These are phyloP conservation scores for Sonneratia caseolaris DNA, from an alignment of 345 rosid species.

Conservation along the genomic window DNA sequence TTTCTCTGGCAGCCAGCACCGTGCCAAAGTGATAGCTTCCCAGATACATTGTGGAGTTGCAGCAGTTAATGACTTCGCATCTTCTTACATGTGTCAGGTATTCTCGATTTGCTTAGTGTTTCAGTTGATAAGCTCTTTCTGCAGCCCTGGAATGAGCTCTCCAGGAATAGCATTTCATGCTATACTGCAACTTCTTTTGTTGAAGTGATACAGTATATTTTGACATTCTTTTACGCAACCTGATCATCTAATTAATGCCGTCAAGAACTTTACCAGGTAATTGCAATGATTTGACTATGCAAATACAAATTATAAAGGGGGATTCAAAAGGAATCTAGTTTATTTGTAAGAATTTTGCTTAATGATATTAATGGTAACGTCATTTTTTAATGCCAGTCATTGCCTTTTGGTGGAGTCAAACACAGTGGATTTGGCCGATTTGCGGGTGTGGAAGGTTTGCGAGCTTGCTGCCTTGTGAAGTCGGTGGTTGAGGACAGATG, in stretches of 20 bases:
- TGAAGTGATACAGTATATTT: no score
- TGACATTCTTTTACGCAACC: background rate
- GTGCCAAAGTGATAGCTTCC: conserved; percentile 73
- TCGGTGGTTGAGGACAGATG: conserved; percentile 92
- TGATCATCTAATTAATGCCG: background rate
- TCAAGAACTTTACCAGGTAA: background rate
- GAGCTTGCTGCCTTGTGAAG: conserved; percentile 93
- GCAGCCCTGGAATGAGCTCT: no score
- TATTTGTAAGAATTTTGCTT: background rate
- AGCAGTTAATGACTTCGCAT: conserved; percentile 90
- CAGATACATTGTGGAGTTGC: conserved; percentile 84
- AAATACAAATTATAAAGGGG: background rate
- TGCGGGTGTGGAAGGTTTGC: conserved; percentile 89
- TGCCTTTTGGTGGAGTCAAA: conserved; percentile 95
- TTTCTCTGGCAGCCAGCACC: conserved; percentile 69
- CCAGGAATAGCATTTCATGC: background rate
- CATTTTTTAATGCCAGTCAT: conserved; percentile 43
- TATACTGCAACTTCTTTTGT: background rate
- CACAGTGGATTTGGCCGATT: conserved; percentile 96
- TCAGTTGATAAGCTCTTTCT: background rate
- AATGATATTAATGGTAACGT: background rate
- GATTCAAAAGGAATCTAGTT: background rate
- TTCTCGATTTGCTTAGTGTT: background rate
- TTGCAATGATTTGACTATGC: background rate
- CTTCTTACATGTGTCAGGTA: conserved; percentile 95